Base-by-base conservation (phyloP, 2,329 filamentous ascomycete species). In the Colletotrichum phormii region DNA sequence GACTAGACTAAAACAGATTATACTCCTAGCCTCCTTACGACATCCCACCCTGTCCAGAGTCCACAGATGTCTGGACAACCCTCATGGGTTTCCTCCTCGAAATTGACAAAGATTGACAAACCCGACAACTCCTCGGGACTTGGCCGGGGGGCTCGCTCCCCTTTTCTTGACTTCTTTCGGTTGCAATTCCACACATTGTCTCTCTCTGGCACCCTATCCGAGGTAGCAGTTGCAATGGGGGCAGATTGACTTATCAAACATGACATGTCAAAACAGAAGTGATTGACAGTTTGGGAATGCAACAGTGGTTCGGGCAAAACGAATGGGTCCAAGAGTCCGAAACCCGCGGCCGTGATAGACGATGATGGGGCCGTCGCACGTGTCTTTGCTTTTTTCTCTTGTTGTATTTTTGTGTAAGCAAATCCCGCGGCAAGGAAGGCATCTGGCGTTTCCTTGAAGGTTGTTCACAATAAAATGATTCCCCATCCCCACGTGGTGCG, bases 221-320 rank as follows among this genome's bases (percentile, higher is more conserved):
- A 60, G 58, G 71, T 65, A 49, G 55, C 42, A 72, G 29, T 35
- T 42, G 42, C n/a, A 53, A 68, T 62, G 64, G 69, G 24, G 58
- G 8, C 37, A n/a, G 35, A 49, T 65, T 55, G 53, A 54, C 29
- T 49, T 61, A 22, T 57, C 55, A 64, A 53, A 65, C 66, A 51
- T 26, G 55, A n/a, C 70, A 55, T 58, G 60, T 35, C 60, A n/a
- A 65, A 65, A 33, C 26, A 72, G 33, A 70, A 65, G 46, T 11
- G 35, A 71, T 26, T 49, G 53, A 22, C 64, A 53, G 49, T 55
- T 55, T 57, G 18, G 22, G 22, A 58, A 61, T 46, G 26, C 33
- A 29, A 65, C 54, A 37, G 13, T 53, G 61, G 64, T 46, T 57
- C 55, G 33, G 35, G 49, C 29, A 35, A 46, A 18, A 31, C 29